Percentiles rank a stretch among this genome's conserved stretches.
phyloP scores from a whole-genome alignment of 2,329 filamentous ascomycete genomes.

The Penicillium sp. region DNA sequence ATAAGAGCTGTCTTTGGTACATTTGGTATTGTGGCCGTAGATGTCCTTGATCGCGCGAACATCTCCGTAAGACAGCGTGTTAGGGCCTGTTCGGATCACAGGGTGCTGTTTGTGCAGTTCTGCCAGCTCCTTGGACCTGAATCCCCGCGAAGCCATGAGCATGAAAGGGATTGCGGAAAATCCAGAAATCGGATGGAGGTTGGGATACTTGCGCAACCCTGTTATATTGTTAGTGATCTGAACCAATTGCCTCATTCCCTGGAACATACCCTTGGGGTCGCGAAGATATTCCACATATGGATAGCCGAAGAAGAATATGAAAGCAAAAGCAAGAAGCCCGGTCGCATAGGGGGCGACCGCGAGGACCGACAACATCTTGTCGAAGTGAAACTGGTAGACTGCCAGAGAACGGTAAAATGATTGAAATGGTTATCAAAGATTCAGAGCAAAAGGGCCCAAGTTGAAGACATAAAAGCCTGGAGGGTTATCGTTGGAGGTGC shows the following conservation, averaged over 20 bases:
- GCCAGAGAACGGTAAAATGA: neutral
- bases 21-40: slow-evolving; percentile 53
- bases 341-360: slow-evolving; percentile 25
- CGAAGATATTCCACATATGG: slow-evolving; percentile 29
- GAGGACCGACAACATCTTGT: slow-evolving; percentile 22
- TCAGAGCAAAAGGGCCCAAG: too few species aligned
- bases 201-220: slow-evolving; percentile 51
- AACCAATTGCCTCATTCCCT: neutral
- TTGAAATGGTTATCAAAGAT: too few species aligned
- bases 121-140: slow-evolving; percentile 45
- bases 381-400: neutral
- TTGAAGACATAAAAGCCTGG: too few species aligned
- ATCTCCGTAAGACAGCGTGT: slow-evolving; percentile 45
- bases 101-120: slow-evolving; percentile 50
- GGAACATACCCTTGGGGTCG: slow-evolving; percentile 27
- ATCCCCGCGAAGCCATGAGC: slow-evolving; percentile 44
- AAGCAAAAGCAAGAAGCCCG: slow-evolving; percentile 18
- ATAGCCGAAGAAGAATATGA: slow-evolving; percentile 27
- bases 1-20: slow-evolving; percentile 54
- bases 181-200: slow-evolving; percentile 45
- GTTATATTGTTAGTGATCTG: slow-evolving; percentile 1
- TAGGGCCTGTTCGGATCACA: slow-evolving; percentile 50
- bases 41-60: slow-evolving; percentile 52
- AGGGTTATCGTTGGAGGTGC: too few species aligned
- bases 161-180: slow-evolving; percentile 51